Base-by-base conservation (phyloP, 495 filamentous ascomycete genomes). In the Xeromyces bisporus region DNA sequence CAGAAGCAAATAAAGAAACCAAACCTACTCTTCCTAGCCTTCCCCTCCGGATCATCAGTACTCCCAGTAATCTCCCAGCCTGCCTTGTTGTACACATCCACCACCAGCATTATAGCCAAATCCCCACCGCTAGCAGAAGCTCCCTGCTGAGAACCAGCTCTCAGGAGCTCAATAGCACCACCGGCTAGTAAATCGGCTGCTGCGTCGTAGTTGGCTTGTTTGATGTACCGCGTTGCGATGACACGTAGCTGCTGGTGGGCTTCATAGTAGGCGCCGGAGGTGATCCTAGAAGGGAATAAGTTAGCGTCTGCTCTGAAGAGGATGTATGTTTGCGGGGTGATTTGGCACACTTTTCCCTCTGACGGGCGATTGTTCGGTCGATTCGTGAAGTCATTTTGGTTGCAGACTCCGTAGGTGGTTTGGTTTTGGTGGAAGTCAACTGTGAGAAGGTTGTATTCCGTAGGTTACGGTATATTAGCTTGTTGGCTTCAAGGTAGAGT, bases 231-330 rank as follows among this genome's bases (percentile, higher is more conserved):
- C 28, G 80, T 78, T 20, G 85, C 81, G 41, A 96, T 83, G 18
- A 92, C 82, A 21, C 89, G 80, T 35, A 93, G 76, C 61, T 97
- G 91, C 53, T 97, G 89, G 53, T 92, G 84, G 32, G 89, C 89
- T 67, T 97, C 89, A 60, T 97, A 97, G 63, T 72, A 93, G 43
- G 82, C 71, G 37, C 89, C 91, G 55, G 89, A 84, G 38, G 74
- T 66, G 53, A 93, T 94, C 49, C 87, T 91, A 56, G 37, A 31
- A 18, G 29, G 34, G 18, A 28, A 5, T 25, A 36, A n/a, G n/a
- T 46, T 34, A 43, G 41, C 14, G 28, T 33, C 10, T 30, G 16
- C 28, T 6, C 20, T 36, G 13, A 34, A 30, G 7, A 17, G 7
- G 29, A 33, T 37, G 23, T 32, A 20, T 25, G 7, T 12, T 25